A percentile compares a stretch with the other conserved stretches of the same genome.
phyloP scores from a whole-genome alignment of 2,329 filamentous ascomycete species.

The Pleomassaria siparia region DNA sequence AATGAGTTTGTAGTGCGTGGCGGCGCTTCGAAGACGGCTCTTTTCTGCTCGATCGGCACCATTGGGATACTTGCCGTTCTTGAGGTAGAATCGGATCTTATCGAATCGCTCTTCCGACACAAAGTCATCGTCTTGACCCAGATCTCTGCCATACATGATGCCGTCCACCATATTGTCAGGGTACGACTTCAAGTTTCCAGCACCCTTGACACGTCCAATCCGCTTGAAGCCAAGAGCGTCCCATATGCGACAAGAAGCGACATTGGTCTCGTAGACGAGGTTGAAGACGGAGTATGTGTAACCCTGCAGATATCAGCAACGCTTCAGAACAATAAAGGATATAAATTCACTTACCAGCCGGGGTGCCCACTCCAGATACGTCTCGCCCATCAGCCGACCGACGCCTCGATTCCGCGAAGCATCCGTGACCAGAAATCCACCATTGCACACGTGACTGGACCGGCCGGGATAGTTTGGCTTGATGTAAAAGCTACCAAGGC shows the following conservation, averaged over 20 bases:
- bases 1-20: constrained; percentile 88
- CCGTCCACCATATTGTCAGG: constrained; percentile 51
- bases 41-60: constrained; percentile 95
- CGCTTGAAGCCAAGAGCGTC: constrained; percentile 90
- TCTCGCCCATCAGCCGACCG: constrained; percentile 54
- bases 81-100: constrained; percentile 97
- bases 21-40: constrained; percentile 87
- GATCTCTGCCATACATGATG: constrained; percentile 63
- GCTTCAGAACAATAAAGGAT: constrained; percentile 8
- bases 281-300: constrained; percentile 95
- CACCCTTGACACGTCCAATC: constrained; percentile 72
- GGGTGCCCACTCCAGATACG: constrained; percentile 56
- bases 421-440: constrained; percentile 54
- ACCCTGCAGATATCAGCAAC: constrained; percentile 51
- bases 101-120: constrained; percentile 96
- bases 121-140: constrained; percentile 71
- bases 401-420: constrained; percentile 52
- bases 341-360: constrained; percentile 47
- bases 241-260: constrained; percentile 88
- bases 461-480: constrained; percentile 91
- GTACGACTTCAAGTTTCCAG: constrained; percentile 52
- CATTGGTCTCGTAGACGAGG: constrained; percentile 90
- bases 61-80: constrained; percentile 88
- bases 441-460: constrained; percentile 84
- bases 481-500: constrained; percentile 89